These are phyloP conservation scores for Larix kaempferi DNA, from an alignment of 75 land plant species.

Conservation along the genomic window DNA sequence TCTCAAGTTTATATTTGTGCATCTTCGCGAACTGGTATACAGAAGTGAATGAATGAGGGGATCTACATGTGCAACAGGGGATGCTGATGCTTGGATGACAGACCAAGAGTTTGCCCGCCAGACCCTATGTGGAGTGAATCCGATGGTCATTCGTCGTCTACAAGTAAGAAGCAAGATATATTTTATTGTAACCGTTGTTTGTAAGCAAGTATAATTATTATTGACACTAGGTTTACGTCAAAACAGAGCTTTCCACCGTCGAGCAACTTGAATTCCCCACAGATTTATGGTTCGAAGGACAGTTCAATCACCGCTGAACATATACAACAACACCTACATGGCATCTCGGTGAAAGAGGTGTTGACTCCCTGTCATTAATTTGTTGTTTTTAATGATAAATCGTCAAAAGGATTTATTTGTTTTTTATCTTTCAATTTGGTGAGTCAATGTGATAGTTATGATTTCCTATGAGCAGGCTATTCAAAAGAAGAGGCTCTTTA, in stretches of 20 bases:
- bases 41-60: not conserved
- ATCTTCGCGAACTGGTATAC: too few species aligned
- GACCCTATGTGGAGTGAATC: constrained; percentile 28
- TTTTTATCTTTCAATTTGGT: too few species aligned
- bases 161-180: not conserved
- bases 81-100: constrained; percentile 20
- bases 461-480: constrained; percentile 43
- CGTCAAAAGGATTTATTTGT: too few species aligned
- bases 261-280: not conserved
- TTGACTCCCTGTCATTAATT: constrained; percentile 35
- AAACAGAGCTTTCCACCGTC: constrained; percentile 3
- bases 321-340: constrained; percentile 19
- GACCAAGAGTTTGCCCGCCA: constrained; percentile 45
- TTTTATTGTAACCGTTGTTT: too few species aligned
- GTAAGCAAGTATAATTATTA: too few species aligned
- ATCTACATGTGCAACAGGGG: not conserved
- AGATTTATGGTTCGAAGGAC: constrained; percentile 8
- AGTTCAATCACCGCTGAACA: constrained; percentile 13
- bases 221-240: too few species aligned
- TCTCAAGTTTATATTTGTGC: too few species aligned
- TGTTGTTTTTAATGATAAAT: too few species aligned
- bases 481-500: constrained; percentile 43
- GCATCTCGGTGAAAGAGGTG: constrained; percentile 24
- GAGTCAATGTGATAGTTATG: too few species aligned
- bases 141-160: constrained; percentile 21